phyloP scores from a whole-genome alignment of 2,329 filamentous ascomycete species.

The Arthroderma uncinatum region DNA sequence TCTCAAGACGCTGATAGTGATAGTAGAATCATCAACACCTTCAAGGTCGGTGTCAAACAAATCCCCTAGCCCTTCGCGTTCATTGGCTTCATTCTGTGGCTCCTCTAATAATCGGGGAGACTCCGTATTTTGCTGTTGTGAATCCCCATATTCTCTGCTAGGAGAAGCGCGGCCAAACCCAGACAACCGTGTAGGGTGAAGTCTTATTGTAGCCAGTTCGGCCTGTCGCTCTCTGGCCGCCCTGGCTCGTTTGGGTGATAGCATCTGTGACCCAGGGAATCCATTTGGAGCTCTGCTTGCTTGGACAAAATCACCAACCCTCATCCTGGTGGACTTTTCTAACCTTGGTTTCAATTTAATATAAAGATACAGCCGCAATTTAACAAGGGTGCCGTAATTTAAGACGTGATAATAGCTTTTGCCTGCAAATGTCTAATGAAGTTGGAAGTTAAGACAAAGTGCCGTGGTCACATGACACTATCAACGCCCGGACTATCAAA shows the following conservation, averaged over 20 bases:
- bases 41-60: slow-evolving; percentile 36
- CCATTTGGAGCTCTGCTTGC: slow-evolving; percentile 8
- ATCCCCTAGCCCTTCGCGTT: slow-evolving; percentile 18
- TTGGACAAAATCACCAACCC: slow-evolving; percentile 34
- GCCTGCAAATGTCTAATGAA: no score
- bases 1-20: slow-evolving; percentile 31
- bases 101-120: background rate
- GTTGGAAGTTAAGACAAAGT: background rate
- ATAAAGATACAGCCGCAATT: background rate
- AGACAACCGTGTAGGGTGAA: slow-evolving; percentile 18
- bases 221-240: slow-evolving; percentile 25
- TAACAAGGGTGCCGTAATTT: no score
- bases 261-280: slow-evolving; percentile 5
- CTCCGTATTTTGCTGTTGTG: background rate
- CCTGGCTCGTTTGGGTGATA: slow-evolving; percentile 20
- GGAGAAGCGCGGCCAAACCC: background rate
- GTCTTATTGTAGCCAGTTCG: slow-evolving; percentile 27
- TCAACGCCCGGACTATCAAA: no score
- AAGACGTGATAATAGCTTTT: no score
- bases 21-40: slow-evolving; percentile 34
- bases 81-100: background rate
- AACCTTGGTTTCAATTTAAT: background rate
- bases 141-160: background rate
- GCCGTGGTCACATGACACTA: background rate
- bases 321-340: slow-evolving; percentile 22